phyloP scores from a whole-genome alignment of 164 flowering plant genomes.

The Cinnamomum chago region DNA sequence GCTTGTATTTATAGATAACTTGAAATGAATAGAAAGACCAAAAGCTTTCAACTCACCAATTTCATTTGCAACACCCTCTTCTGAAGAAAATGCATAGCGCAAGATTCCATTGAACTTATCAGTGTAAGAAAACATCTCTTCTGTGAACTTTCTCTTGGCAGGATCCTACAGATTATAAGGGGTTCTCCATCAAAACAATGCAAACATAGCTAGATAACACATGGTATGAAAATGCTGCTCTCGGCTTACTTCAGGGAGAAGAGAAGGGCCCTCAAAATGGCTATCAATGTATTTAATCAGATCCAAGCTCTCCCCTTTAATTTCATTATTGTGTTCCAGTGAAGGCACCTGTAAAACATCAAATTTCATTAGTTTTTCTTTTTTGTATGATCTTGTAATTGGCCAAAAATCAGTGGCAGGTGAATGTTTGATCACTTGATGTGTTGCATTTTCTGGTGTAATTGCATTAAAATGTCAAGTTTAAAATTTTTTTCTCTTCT shows the following conservation, averaged over 20 bases:
- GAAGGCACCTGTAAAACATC: conserved; percentile 59
- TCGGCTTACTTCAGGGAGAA: conserved; percentile 62
- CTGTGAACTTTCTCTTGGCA: conserved; percentile 64
- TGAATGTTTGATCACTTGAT: no score
- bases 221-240: background rate
- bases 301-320: conserved; percentile 82
- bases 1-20: background rate
- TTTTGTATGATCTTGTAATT: no score
- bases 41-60: conserved; percentile 35
- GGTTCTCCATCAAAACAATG: background rate
- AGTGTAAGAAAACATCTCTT: conserved; percentile 58
- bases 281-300: conserved; percentile 67
- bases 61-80: conserved; percentile 36
- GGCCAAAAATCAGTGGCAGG: no score
- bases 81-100: conserved; percentile 22
- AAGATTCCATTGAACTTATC: conserved; percentile 41
- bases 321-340: conserved; percentile 72
- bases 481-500: no score
- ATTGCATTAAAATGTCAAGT: no score
- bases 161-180: conserved; percentile 44
- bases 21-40: background rate
- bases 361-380: background rate
- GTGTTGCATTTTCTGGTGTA: no score
- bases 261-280: conserved; percentile 78
- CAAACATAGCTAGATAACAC: background rate